phyloP scores from a whole-genome alignment of 2,329 filamentous ascomycete genomes.

The Falciphora oryzae region DNA sequence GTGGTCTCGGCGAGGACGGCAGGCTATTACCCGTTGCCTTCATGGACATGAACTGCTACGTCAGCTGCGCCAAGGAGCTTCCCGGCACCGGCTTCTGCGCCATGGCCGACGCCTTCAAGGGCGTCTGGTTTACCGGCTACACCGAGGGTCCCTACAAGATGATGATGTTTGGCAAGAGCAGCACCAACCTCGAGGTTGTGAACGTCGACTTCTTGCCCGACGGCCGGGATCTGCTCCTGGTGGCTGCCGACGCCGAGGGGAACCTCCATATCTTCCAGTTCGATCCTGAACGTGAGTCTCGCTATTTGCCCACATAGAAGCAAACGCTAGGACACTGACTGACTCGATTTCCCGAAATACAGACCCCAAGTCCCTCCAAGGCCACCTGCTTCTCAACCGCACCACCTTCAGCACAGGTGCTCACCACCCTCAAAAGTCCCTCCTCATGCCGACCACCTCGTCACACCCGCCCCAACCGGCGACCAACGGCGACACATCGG shows the following conservation, averaged over 20 bases:
- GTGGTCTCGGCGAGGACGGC: conserved; percentile 92
- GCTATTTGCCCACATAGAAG: conserved; percentile 7
- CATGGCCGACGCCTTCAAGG: conserved; percentile 86
- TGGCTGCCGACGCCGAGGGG: conserved; percentile 77
- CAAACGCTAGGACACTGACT: not conserved
- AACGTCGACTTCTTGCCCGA: conserved; percentile 85
- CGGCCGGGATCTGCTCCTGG: conserved; percentile 73
- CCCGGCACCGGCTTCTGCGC: conserved; percentile 78
- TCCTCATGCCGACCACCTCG: conserved; percentile 65
- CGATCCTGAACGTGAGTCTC: conserved; percentile 77
- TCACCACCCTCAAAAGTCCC: conserved; percentile 68
- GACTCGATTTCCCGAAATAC: conserved; percentile 20
- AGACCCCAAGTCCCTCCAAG: conserved; percentile 92
- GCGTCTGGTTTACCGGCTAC: conserved; percentile 93
- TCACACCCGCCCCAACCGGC: conserved; percentile 29
- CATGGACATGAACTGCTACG: conserved; percentile 94
- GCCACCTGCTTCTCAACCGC: conserved; percentile 78
- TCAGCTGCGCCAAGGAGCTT: conserved; percentile 78
- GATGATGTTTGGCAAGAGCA: conserved; percentile 84
- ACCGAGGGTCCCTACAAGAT: conserved; percentile 96
- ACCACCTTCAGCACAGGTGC: conserved; percentile 82
- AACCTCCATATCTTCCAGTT: conserved; percentile 89
- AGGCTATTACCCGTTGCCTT: conserved; percentile 91
- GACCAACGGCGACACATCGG: conserved; percentile 16
- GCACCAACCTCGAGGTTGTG: conserved; percentile 70